These are phyloP conservation scores for Mangifera indica DNA, from an alignment of 345 rosid species.

Conservation along the genomic window DNA sequence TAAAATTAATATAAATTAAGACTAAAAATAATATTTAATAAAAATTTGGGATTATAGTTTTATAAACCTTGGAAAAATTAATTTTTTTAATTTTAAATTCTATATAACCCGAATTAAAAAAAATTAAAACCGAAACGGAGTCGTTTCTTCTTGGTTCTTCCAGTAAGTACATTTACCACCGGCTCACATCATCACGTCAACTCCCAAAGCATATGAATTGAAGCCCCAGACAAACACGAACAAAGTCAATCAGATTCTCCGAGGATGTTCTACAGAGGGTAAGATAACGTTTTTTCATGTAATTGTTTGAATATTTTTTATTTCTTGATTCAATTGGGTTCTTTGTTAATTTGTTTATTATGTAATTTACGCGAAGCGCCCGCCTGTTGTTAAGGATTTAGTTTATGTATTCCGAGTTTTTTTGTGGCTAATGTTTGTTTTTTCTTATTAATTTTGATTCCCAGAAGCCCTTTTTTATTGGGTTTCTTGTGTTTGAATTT, in stretches of 20 bases:
- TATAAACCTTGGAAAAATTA: no score
- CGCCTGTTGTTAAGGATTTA: background rate
- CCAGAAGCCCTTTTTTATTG: background rate
- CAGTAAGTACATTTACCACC: background rate
- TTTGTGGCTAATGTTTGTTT: background rate
- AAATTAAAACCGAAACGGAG: background rate
- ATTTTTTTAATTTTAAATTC: no score
- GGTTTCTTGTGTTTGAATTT: no score
- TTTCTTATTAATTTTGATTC: background rate
- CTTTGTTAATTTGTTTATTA: background rate
- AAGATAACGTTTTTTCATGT: background rate
- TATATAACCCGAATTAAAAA: no score
- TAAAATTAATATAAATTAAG: no score
- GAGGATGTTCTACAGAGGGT: slow-evolving; percentile 48
- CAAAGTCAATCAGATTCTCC: background rate
- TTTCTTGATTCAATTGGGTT: background rate
- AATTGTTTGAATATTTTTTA: background rate
- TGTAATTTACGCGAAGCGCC: background rate
- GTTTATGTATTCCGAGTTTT: background rate
- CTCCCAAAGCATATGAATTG: background rate
- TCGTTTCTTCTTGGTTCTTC: background rate
- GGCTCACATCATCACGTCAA: background rate
- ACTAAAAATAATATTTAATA: no score
- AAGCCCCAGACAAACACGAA: background rate
- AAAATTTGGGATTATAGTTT: no score